Evolutionary conservation across 2,329 filamentous ascomycete species (phyloP).

Genomic region (Colletotrichum limetticola): DNA sequence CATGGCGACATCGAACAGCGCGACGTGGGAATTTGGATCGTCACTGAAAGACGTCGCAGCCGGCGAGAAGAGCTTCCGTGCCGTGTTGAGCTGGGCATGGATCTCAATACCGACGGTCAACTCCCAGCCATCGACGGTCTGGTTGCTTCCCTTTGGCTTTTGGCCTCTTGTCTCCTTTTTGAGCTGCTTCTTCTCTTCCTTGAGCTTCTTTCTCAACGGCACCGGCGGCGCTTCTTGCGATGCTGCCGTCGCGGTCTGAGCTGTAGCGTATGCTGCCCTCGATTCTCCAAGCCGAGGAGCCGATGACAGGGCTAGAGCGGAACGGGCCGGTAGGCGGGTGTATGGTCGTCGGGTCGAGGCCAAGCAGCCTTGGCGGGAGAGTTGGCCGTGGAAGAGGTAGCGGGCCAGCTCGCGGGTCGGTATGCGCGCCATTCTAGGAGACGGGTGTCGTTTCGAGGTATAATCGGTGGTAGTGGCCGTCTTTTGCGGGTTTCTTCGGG

Average conservation of each 20-base stretch:
- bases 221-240: slow-evolving; percentile 41
- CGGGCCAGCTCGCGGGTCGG: slow-evolving; percentile 56
- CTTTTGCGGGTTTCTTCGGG: background rate
- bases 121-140: slow-evolving; percentile 80
- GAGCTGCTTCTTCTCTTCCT: slow-evolving; percentile 76
- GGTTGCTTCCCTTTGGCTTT: slow-evolving; percentile 56
- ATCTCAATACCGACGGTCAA: slow-evolving; percentile 97
- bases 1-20: slow-evolving; percentile 88
- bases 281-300: background rate
- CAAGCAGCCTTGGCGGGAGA: slow-evolving; percentile 56
- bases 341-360: background rate
- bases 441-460: background rate
- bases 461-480: background rate
- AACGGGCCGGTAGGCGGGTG: slow-evolving; percentile 23
- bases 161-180: slow-evolving; percentile 70
- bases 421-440: slow-evolving; percentile 54
- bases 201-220: slow-evolving; percentile 77
- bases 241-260: slow-evolving; percentile 38
- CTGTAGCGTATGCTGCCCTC: slow-evolving; percentile 40
- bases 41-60: slow-evolving; percentile 73
- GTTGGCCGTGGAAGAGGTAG: slow-evolving; percentile 60
- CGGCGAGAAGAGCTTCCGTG: slow-evolving; percentile 87
- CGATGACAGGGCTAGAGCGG: slow-evolving; percentile 27
- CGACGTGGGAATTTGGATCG: slow-evolving; percentile 85
- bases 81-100: slow-evolving; percentile 93